Evolutionary conservation across 2,329 filamentous ascomycete species (phyloP).

Genomic region (Exophiala spinifera): DNA sequence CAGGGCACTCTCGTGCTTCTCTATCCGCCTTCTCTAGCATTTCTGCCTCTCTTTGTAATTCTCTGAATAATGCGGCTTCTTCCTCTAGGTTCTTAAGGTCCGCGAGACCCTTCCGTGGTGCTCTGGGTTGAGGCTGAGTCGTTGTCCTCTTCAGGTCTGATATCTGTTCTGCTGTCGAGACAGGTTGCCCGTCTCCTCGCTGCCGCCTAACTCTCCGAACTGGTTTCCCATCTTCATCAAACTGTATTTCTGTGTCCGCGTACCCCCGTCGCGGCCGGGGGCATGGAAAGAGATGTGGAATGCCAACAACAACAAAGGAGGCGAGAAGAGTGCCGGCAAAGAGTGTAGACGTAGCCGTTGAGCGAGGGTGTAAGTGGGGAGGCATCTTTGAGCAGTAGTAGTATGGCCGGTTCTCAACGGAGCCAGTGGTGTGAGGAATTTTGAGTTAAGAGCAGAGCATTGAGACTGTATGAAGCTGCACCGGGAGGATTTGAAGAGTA

Average conservation of each 20-base stretch:
- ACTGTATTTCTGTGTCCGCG: constrained; percentile 61
- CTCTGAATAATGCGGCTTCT: constrained; percentile 45
- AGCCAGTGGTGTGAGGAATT: too few relatives aligned
- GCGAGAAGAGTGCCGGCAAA: constrained; percentile 90
- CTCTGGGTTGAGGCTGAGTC: constrained; percentile 33
- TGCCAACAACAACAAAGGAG: constrained; percentile 85
- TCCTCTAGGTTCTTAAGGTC: constrained; percentile 32
- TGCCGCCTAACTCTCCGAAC: constrained; percentile 34
- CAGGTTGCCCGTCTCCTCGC: constrained; percentile 30
- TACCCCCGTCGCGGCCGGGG: constrained; percentile 74
- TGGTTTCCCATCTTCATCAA: constrained; percentile 44
- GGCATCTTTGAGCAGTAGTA: constrained; percentile 23
- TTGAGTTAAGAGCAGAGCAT: too few relatives aligned
- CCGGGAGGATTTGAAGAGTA: too few relatives aligned
- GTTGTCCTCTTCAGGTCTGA: not conserved
- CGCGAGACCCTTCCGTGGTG: not conserved
- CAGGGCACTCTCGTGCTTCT: constrained; percentile 77
- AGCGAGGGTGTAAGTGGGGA: constrained; percentile 85
- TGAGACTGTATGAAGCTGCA: too few relatives aligned
- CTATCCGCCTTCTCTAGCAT: constrained; percentile 47
- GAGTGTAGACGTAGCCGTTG: constrained; percentile 86
- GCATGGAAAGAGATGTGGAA: constrained; percentile 88
- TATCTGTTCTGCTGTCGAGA: constrained; percentile 41
- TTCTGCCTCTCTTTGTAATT: constrained; percentile 42
- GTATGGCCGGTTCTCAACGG: too few relatives aligned